Base-by-base conservation (phyloP, 345 rosid species). In the thale cress (Arabidopsis thaliana) region DNA sequence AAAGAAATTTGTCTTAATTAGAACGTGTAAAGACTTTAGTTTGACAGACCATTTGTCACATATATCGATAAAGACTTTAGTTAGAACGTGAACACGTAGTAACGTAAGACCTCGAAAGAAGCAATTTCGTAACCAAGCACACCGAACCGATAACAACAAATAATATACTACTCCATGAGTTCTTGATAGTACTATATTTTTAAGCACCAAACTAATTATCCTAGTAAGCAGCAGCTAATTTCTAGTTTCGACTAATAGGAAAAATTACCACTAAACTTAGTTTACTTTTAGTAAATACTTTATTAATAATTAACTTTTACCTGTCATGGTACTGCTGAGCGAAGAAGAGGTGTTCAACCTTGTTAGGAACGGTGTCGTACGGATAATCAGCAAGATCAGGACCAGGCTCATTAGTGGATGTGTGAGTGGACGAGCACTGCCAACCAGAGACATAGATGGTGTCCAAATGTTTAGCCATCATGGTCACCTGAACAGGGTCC, bases 381-480 rank as follows among this genome's bases (percentile, higher is more conserved):
- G 97, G 99, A 58, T 96, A 96, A 50, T 93, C 99, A 8, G 98
- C 96, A n/a, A 89, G 98, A 81, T 91, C 96, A 0, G 99, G 99
- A 22, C 97, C 99, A 2, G 98, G 99, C 75, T 93, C 98, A 16
- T 93, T 93, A 71, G 97, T 88, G 60, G 82, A 69, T 23, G 97
- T 91, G 81, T 93, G 97, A 8, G 97, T 96, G n/a, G 99, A 96
- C 11, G 97, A 96, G 83, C 99, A 96, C 71, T 96, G 97, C 98
- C 99, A 96, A 28, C 99, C 99, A 4, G 98, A 95, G 70, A 95
- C 96, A 25, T 93, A 93, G 40, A 93, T 89, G 13, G 88, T 78
- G 86, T 93, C 98, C 62, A 93, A 78, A 83, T 89, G 87, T 78
- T 89, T 93, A 72, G 94, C 97, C 99, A 92, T 95, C 98, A 95